Evolutionary conservation across 345 rosid genomes (phyloP).

Genomic region (Carallia brachiata): DNA sequence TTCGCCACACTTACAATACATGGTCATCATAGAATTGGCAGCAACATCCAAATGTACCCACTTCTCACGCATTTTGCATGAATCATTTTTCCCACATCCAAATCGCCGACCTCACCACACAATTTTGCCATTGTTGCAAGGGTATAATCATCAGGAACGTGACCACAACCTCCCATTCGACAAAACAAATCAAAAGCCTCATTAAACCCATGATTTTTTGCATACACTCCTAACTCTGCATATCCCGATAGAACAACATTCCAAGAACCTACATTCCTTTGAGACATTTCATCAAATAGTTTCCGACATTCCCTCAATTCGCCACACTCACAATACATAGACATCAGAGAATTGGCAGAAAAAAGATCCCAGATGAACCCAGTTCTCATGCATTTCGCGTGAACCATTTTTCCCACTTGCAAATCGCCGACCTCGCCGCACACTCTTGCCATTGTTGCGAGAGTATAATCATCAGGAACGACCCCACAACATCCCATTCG

Average conservation of each 20-base stretch:
- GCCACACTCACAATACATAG: constrained; percentile 50
- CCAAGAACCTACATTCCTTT: constrained; percentile 15
- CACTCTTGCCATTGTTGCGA: constrained; percentile 42
- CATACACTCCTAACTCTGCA: constrained; percentile 21
- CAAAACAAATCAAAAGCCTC: constrained; percentile 43
- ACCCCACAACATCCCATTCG: constrained; percentile 36
- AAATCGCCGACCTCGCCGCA: constrained; percentile 42
- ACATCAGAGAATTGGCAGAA: constrained; percentile 57
- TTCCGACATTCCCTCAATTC: constrained; percentile 25
- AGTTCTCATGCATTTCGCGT: constrained; percentile 35
- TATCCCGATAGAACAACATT: constrained; percentile 9
- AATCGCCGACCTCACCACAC: constrained; percentile 40
- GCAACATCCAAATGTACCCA: constrained; percentile 42
- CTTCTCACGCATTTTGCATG: constrained; percentile 40
- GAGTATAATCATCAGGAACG: constrained; percentile 48
- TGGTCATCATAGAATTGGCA: constrained; percentile 56
- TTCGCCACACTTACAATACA: constrained; percentile 48
- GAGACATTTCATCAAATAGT: constrained; percentile 22
- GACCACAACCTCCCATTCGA: constrained; percentile 32
- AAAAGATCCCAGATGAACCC: constrained; percentile 40
- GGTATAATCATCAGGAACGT: constrained; percentile 50
- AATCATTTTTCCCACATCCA: constrained; percentile 39
- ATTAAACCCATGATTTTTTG: constrained; percentile 26
- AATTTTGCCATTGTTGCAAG: constrained; percentile 42
- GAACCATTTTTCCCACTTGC: constrained; percentile 42